Conservation (phyloP, 2,329 filamentous ascomycete species). For the Cordyceps farinosa region DNA sequence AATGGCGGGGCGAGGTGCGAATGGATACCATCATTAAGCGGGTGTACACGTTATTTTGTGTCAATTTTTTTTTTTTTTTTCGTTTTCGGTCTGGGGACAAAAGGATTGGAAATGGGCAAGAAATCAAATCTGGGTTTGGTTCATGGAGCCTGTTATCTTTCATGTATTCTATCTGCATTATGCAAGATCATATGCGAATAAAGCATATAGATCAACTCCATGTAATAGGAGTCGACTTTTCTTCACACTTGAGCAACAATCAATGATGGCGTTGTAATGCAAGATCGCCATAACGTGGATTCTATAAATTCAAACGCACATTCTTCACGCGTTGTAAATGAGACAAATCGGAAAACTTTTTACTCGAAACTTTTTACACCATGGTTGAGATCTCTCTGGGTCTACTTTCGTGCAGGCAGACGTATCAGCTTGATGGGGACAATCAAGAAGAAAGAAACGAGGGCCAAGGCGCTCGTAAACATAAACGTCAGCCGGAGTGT, state of each 20-base stretch:
- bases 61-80: neutral
- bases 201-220: neutral
- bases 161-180: conserved; percentile 9
- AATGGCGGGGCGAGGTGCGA: conserved; percentile 23
- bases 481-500: conserved; percentile 47
- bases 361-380: neutral
- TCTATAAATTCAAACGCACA: neutral
- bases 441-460: conserved; percentile 46
- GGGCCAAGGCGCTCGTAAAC: conserved; percentile 42
- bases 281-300: neutral
- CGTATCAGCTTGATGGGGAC: conserved; percentile 52
- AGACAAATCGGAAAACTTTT: neutral
- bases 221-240: neutral
- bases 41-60: neutral
- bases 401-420: conserved; percentile 42
- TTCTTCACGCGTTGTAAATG: neutral
- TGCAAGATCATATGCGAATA: neutral
- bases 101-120: neutral
- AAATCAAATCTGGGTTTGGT: neutral
- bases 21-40: conserved; percentile 16
- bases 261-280: neutral
- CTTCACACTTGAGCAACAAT: neutral
- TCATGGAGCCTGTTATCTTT: neutral
- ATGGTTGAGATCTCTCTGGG: neutral
- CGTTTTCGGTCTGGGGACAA: neutral